Evolutionary conservation across 495 filamentous ascomycete genomes (phyloP), one percentile per base, ranked within the genome.

Genomic region (Aspergillus carlsbadensis): DNA sequence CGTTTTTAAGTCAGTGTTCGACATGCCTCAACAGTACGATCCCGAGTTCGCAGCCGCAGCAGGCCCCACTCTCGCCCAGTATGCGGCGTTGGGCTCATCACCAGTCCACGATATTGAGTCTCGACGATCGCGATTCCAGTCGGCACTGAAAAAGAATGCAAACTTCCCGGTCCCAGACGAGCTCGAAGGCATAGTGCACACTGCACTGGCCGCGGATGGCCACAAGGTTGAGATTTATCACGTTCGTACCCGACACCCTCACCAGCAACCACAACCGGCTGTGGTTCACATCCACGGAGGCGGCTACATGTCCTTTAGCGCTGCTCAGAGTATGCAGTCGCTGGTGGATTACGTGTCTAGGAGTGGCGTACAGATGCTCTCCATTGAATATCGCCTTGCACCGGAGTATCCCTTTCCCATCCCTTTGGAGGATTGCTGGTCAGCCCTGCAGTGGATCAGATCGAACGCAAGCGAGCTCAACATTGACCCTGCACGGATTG

Each of bases 401-500:
- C 70, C 70, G 3, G 65, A 70, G 35, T 33, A 68, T 46, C 63
- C 64, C 0, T 61, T 63, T 50, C 67, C 67, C 2, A 52, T 49
- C 4, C 54, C 64, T 3, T 26, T 70, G 1, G 59, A 66, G 5
- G 69, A 73, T 34, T 69, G 66, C 31, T 78, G 69, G 57, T 56
- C 66, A 5, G 72, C 65, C 8, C 54, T 79, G 43, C 59, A 62
- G 10, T 79, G 74, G 75, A 59, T 72, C 0, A 64, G 66, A 46
- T 51, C 51, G 10, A 54, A 73, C 21, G 70, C 72, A 2, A 54
- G 53, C 0, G 49, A 63, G 29, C 58, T 81, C 10, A 57, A 59
- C 20, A 62, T 79, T 24, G 79, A 87, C 54, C 81, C 83, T 0
- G 56, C 72, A 7, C 79, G 83, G 29, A 78, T 89, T 15, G 79